Conservation (phyloP, 2,329 filamentous ascomycete species). For the Mollisiaceae sp. region DNA sequence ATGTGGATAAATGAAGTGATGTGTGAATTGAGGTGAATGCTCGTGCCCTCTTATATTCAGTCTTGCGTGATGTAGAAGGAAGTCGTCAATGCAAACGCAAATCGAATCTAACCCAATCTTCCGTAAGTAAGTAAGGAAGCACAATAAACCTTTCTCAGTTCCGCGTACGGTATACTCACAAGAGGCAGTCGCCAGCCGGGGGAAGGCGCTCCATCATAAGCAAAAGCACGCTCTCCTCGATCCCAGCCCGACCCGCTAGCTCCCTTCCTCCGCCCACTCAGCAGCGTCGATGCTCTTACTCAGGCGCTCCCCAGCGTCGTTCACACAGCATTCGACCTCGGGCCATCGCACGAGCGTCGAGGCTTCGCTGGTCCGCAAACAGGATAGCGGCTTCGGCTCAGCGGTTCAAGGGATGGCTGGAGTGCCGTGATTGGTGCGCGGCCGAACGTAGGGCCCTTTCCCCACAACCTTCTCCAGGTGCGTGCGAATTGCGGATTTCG, state of each 20-base stretch:
- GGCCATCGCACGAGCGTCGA: neutral
- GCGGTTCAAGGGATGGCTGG: conserved; percentile 16
- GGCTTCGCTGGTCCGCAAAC: neutral
- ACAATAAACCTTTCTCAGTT: conserved; percentile 2
- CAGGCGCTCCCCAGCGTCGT: neutral
- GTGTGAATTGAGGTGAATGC: neutral
- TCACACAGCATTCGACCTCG: neutral
- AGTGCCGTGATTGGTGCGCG: conserved; percentile 23
- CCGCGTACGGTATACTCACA: neutral
- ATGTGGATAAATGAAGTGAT: neutral
- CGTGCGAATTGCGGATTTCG: neutral
- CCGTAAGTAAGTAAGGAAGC: neutral
- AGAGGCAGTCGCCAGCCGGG: conserved; percentile 17
- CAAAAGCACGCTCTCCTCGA: conserved; percentile 10
- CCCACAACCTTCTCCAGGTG: conserved; percentile 9
- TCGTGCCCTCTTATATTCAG: too few species aligned
- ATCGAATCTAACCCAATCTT: conserved; percentile 2
- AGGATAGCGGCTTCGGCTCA: conserved; percentile 18
- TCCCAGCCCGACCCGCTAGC: conserved; percentile 24
- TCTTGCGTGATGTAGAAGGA: neutral
- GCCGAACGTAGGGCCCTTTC: neutral
- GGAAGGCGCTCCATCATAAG: conserved; percentile 27
- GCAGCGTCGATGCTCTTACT: neutral
- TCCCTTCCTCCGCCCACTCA: conserved; percentile 14
- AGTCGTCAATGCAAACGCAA: neutral